Evolutionary conservation across 305 asterid species (phyloP).

Genomic region (Lippia alba): DNA sequence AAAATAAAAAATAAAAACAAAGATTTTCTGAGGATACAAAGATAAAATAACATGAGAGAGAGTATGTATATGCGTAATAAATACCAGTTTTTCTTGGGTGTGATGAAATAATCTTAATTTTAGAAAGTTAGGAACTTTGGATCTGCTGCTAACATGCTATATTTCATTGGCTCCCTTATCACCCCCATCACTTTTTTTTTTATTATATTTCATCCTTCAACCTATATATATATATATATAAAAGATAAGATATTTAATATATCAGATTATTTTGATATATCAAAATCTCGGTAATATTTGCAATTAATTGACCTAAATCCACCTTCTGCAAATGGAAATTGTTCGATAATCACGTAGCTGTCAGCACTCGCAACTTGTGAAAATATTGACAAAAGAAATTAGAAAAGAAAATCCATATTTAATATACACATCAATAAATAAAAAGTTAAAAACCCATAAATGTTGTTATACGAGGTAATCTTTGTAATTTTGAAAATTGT

Average conservation of each 20-base stretch:
- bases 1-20: too few relatives aligned
- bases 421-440: too few relatives aligned
- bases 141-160: conserved; percentile 49
- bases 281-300: conserved; percentile 1
- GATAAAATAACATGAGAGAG: too few relatives aligned
- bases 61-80: too few relatives aligned
- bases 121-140: conserved; percentile 40
- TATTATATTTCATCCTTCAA: conserved; percentile 25
- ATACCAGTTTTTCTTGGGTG: conserved; percentile 15
- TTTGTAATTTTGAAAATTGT: not conserved
- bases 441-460: too few relatives aligned
- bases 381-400: not conserved
- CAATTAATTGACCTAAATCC: conserved; percentile 1
- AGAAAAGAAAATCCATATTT: too few relatives aligned
- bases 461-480: not conserved
- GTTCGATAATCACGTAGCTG: not conserved
- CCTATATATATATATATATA: too few relatives aligned
- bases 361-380: not conserved
- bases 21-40: too few relatives aligned
- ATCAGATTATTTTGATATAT: too few relatives aligned
- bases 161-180: conserved; percentile 31
- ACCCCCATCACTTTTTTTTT: conserved; percentile 33
- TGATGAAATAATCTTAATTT: conserved; percentile 3
- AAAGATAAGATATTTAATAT: not conserved
- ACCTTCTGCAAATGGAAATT: conserved; percentile 28